Base-by-base conservation (phyloP, 371 early-diverging fungal genomes). In the Zychaea mexicana region DNA sequence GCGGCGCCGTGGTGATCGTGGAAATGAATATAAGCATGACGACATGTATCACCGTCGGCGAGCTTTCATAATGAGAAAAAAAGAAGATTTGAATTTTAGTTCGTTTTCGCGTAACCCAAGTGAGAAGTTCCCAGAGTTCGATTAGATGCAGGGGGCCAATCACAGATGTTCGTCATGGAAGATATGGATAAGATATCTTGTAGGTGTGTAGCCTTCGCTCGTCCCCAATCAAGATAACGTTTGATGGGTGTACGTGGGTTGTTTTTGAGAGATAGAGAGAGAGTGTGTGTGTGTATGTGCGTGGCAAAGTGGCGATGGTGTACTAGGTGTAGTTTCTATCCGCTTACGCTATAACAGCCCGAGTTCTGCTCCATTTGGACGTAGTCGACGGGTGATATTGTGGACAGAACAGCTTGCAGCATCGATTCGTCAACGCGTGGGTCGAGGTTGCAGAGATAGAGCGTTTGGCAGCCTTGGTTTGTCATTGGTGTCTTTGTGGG, bases 381-480 rank as follows among this genome's bases (percentile, higher is more conserved):
- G 42, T 70, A 73, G 46, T 82, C 73, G 10, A 92, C 90, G 31
- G 77, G 78, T 45, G 90, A 85, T 15, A 83, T 73, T 0, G 82
- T 62, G 10, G 85, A 69, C 66, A 94, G 92, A 57, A 92, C 81
- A 57, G 91, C 86, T 33, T 72, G 73, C 52, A 94, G 79, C 65
- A 83, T 74, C 13, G 72, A 68, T 63, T 94, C 92, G 26, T 87
- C 88, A 55, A 91, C 89, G 36, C 85, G 82, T 46, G 85, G 84
- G 74, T 92, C 92, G 57, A 94, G 77, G 72, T 92, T 92, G n/a
- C 91, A 92, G 24, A 93, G 91, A 59, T 92, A 93, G 15, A 91
- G 84, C 27, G 85, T 84, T 71, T 80, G 85, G 58, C 82, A 78
- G 56, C 74, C 82, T 63, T 81, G 79, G 60, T 83, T 83, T 21